Conservation (phyloP, 208 protist species). For the Herpetomonas muscarum region DNA sequence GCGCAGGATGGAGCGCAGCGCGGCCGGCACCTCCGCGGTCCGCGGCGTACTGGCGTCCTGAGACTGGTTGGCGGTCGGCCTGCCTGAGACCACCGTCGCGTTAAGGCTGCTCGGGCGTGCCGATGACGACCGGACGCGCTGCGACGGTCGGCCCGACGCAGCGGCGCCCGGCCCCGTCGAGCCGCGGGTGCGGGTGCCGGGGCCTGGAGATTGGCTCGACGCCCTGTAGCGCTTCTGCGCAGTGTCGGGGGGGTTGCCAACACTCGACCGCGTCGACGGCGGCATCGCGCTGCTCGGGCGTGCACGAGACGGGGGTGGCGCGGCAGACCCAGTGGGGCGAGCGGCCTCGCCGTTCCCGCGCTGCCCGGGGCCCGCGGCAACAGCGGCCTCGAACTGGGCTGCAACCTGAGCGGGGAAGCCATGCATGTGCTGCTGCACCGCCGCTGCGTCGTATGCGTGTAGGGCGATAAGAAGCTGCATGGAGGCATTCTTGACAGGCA, state of each 20-base stretch:
- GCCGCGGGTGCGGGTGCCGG: not conserved
- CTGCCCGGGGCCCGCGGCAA: conserved; percentile 6
- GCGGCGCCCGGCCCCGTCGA: not conserved
- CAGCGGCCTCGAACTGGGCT: conserved; percentile 15
- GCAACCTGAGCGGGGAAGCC: conserved; percentile 8
- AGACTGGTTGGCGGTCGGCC: conserved; percentile 1
- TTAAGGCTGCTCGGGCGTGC: not conserved
- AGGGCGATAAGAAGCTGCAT: conserved; percentile 48
- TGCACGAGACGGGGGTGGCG: not conserved
- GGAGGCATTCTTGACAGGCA: conserved; percentile 34
- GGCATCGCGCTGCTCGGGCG: not conserved
- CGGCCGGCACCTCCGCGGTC: conserved; percentile 7
- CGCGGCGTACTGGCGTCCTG: not conserved
- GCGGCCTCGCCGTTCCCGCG: conserved; percentile 10
- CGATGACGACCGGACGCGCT: not conserved
- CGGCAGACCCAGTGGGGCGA: conserved; percentile 26
- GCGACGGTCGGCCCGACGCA: not conserved
- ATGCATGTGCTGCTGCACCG: conserved; percentile 13
- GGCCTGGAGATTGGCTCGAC: conserved; percentile 17
- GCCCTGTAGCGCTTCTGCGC: conserved; percentile 16
- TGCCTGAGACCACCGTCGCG: too few relatives aligned
- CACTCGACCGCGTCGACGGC: not conserved
- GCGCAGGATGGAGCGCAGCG: conserved; percentile 36
- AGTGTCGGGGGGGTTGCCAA: not conserved
- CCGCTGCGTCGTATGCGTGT: conserved; percentile 1